These are phyloP conservation scores for Arthonia radiata DNA, from an alignment of 495 filamentous ascomycete species.

Conservation along the genomic window DNA sequence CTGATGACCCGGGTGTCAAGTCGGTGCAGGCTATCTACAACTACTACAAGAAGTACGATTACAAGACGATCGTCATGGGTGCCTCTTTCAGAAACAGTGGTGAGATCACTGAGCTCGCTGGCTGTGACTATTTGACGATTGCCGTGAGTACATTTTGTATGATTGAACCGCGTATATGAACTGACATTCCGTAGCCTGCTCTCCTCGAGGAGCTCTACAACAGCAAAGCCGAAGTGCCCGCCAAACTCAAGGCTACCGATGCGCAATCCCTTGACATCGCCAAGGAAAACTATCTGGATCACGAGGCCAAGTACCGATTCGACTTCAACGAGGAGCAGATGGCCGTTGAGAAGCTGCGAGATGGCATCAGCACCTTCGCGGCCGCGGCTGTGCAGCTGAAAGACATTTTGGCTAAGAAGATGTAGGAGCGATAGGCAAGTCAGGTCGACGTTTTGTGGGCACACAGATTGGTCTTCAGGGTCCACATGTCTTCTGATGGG, in stretches of 20 bases:
- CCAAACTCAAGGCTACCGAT: conserved; percentile 61
- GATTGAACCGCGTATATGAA: neutral
- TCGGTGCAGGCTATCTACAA: conserved; percentile 93
- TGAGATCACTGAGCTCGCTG: conserved; percentile 93
- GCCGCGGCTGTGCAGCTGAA: conserved; percentile 88
- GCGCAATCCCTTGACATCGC: conserved; percentile 47
- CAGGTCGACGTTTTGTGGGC: conserved; percentile 7
- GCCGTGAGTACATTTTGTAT: conserved; percentile 32
- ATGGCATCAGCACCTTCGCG: conserved; percentile 98
- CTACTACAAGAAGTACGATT: conserved; percentile 99
- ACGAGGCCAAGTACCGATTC: conserved; percentile 86
- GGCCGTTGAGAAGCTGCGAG: conserved; percentile 94
- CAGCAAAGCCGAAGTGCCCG: conserved; percentile 49
- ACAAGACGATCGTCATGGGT: conserved; percentile 99
- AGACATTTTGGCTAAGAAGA: conserved; percentile 69
- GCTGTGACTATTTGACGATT: conserved; percentile 97
- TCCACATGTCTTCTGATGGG: too few species aligned
- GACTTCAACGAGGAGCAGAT: conserved; percentile 99
- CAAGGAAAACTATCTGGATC: conserved; percentile 74
- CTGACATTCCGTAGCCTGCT: conserved; percentile 33
- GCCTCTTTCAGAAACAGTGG: conserved; percentile 88
- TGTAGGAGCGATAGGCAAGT: conserved; percentile 21
- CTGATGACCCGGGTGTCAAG: conserved; percentile 92
- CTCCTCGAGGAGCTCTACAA: conserved; percentile 85
- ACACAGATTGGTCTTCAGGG: too few species aligned